These are phyloP conservation scores for Cyberlindnera meyerae DNA, from an alignment of 805 yeast species.

Conservation along the genomic window DNA sequence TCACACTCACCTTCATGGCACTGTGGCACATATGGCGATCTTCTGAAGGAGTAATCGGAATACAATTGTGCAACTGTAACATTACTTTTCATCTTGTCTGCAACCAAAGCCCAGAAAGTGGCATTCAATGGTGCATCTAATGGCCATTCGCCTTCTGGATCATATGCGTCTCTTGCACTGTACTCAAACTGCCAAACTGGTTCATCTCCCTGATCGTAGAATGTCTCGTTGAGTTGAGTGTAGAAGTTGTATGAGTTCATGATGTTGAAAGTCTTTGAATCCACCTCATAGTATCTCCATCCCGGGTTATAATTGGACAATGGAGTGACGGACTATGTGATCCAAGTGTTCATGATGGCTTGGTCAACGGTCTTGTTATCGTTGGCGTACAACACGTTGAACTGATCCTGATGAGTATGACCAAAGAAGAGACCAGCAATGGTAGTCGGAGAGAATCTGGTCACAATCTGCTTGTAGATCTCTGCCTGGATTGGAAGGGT, in stretches of 20 bases:
- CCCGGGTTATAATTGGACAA: slow-evolving; percentile 56
- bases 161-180: slow-evolving; percentile 57
- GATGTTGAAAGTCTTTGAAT: slow-evolving; percentile 52
- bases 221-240: slow-evolving; percentile 56
- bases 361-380: slow-evolving; percentile 39
- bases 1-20: slow-evolving; percentile 33
- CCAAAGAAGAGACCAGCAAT: slow-evolving; percentile 69
- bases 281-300: slow-evolving; percentile 70
- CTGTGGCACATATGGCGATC: slow-evolving; percentile 48
- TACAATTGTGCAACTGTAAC: slow-evolving; percentile 44
- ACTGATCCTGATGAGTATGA: slow-evolving; percentile 67
- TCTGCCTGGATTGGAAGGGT: slow-evolving; percentile 57
- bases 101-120: slow-evolving; percentile 55
- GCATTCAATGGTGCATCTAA: slow-evolving; percentile 55
- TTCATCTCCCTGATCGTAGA: slow-evolving; percentile 46
- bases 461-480: slow-evolving; percentile 50
- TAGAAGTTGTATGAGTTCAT: slow-evolving; percentile 57
- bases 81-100: slow-evolving; percentile 32
- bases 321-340: slow-evolving; percentile 65
- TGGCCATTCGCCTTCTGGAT: slow-evolving; percentile 53
- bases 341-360: slow-evolving; percentile 56
- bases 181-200: slow-evolving; percentile 63
- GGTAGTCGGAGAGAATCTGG: slow-evolving; percentile 63
- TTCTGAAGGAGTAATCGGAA: slow-evolving; percentile 45
- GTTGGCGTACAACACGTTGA: slow-evolving; percentile 50